phyloP scores from a whole-genome alignment of 179 eudicot species.

The Patellifolia procumbens region DNA sequence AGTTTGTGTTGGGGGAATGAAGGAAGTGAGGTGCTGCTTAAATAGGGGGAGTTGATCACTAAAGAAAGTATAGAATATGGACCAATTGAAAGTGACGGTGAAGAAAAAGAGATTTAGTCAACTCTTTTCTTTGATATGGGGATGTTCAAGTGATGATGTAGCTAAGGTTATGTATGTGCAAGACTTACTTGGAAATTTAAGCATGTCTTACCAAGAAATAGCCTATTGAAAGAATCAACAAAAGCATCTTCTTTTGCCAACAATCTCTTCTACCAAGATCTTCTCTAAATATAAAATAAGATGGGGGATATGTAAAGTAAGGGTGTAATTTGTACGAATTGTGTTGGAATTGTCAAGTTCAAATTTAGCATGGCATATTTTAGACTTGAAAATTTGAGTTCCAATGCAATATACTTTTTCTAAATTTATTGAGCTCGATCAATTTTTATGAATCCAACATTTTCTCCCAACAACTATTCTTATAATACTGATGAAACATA shows the following conservation, averaged over 20 bases:
- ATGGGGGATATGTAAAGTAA: too few species aligned
- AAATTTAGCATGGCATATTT: too few species aligned
- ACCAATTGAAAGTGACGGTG: constrained; percentile 30
- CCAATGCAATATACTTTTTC: too few species aligned
- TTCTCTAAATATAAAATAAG: too few species aligned
- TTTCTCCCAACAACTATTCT: too few species aligned
- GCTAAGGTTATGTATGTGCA: not conserved
- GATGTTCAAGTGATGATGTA: not conserved
- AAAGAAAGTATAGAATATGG: constrained; percentile 28
- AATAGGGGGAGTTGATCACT: constrained; percentile 24
- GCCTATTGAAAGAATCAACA: too few species aligned
- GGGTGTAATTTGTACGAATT: too few species aligned
- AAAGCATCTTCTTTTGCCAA: not conserved
- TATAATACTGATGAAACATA: too few species aligned
- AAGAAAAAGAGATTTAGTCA: constrained; percentile 17
- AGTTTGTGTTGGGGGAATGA: constrained; percentile 11
- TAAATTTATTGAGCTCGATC: too few species aligned
- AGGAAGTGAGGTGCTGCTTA: constrained; percentile 26
- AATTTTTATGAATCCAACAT: too few species aligned
- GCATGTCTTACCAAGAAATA: constrained; percentile 8
- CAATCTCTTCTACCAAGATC: not conserved
- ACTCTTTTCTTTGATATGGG: not conserved
- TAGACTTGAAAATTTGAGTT: too few species aligned
- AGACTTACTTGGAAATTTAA: not conserved
- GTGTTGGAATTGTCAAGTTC: too few species aligned